phyloP scores from a whole-genome alignment of 2,329 filamentous ascomycete species.

The Raffaelea arxii region DNA sequence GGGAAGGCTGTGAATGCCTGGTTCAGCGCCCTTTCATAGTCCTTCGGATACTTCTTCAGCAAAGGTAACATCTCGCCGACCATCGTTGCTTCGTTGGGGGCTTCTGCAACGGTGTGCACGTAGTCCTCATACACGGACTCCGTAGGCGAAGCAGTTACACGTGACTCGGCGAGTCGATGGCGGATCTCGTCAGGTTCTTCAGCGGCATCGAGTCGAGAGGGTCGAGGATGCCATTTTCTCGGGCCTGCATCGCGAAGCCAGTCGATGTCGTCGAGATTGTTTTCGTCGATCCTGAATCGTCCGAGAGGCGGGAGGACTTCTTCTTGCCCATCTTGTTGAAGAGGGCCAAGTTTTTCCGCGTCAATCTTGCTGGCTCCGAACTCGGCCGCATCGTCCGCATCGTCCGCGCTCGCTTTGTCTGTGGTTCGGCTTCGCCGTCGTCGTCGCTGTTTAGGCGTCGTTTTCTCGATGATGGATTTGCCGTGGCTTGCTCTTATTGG shows the following conservation, averaged over 20 bases:
- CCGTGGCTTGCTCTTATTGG: conserved; percentile 1
- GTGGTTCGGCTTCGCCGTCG: conserved; percentile 1
- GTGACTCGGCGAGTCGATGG: conserved; percentile 6
- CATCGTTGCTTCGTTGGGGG: conserved; percentile 12
- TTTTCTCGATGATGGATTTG: conserved; percentile 1
- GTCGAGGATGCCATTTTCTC: conserved; percentile 12
- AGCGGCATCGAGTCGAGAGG: conserved; percentile 11
- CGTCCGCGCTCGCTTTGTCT: conserved; percentile 1
- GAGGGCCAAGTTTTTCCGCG: conserved; percentile 4
- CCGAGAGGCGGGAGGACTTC: background rate
- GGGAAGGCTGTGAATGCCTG: conserved; percentile 16
- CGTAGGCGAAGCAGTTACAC: conserved; percentile 9
- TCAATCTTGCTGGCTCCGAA: no score
- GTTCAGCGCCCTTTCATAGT: conserved; percentile 7
- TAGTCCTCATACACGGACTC: conserved; percentile 10
- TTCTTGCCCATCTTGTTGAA: conserved; percentile 5
- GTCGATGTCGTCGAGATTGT: conserved; percentile 7
- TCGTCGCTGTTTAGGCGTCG: conserved; percentile 1
- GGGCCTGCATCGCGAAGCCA: conserved; percentile 8
- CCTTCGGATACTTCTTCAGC: conserved; percentile 13
- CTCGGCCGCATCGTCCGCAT: no score
- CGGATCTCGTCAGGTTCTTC: conserved; percentile 11
- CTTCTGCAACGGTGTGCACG: conserved; percentile 4
- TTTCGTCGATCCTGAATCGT: no score
- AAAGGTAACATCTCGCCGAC: conserved; percentile 8